Evolutionary conservation across 305 asterid genomes (phyloP).

Genomic region (Fraxinus sp.): DNA sequence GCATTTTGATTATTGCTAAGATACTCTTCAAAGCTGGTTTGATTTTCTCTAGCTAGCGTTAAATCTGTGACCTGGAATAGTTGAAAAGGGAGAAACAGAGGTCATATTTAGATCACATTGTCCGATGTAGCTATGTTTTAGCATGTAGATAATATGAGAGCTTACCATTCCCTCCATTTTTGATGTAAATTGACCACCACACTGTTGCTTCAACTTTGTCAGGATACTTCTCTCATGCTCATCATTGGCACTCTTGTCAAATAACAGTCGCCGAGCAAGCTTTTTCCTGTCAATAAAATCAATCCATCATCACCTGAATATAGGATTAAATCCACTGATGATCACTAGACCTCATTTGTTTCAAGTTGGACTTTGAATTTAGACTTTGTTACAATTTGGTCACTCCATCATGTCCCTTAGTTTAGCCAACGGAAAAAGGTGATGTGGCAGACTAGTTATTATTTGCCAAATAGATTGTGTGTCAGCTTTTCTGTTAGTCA

Average conservation of each 20-base stretch:
- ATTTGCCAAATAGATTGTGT: not conserved
- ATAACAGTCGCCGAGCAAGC: constrained; percentile 86
- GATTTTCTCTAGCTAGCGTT: constrained; percentile 93
- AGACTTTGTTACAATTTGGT: not conserved
- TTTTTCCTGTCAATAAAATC: constrained; percentile 60
- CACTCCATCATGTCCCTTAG: not conserved
- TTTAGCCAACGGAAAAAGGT: not conserved
- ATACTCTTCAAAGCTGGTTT: constrained; percentile 80
- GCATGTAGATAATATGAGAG: constrained; percentile 7
- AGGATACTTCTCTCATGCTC: constrained; percentile 95
- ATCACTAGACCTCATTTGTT: not conserved
- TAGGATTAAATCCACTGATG: not conserved
- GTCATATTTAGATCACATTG: not conserved
- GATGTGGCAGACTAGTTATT: not conserved
- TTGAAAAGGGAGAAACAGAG: constrained; percentile 8
- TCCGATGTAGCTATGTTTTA: not conserved
- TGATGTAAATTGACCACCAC: constrained; percentile 91
- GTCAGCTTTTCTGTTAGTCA: not conserved
- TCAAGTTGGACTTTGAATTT: not conserved
- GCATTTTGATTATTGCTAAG: constrained; percentile 55
- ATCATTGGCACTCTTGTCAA: constrained; percentile 95
- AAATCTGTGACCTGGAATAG: constrained; percentile 80
- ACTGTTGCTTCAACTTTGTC: constrained; percentile 92
- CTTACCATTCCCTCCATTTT: constrained; percentile 99
- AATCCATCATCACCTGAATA: not conserved